phyloP scores from a whole-genome alignment of 2,329 filamentous ascomycete species.

The Chrysosporium queenslandicum region DNA sequence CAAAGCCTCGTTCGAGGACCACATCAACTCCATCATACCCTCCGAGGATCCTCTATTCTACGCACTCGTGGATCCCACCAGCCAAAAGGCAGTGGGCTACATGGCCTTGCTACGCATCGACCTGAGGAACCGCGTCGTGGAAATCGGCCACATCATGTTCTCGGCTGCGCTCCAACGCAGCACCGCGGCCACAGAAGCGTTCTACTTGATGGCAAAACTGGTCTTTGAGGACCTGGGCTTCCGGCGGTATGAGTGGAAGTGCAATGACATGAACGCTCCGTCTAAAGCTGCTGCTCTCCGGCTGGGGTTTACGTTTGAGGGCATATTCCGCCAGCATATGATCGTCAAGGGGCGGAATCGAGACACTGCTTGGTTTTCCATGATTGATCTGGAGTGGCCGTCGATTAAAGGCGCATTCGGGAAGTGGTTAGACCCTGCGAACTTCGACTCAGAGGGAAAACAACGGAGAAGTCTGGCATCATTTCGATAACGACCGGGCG shows the following conservation, averaged over 20 bases:
- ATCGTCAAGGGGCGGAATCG: constrained; percentile 47
- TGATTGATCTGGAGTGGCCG: constrained; percentile 52
- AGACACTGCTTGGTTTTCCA: constrained; percentile 53
- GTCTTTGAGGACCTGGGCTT: constrained; percentile 48
- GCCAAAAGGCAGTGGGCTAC: constrained; percentile 36
- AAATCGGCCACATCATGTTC: constrained; percentile 50
- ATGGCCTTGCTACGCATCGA: constrained; percentile 40
- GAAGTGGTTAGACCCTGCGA: constrained; percentile 45
- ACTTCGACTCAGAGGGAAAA: constrained; percentile 47
- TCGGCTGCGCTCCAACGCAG: constrained; percentile 44
- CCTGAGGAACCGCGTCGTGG: constrained; percentile 42
- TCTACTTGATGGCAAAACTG: constrained; percentile 47
- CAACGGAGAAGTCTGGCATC: constrained; percentile 42
- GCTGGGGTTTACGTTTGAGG: constrained; percentile 52
- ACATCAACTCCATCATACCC: constrained; percentile 20
- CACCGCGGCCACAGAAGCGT: constrained; percentile 47
- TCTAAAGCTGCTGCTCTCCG: constrained; percentile 47
- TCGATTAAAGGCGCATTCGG: constrained; percentile 40
- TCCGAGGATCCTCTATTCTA: constrained; percentile 37
- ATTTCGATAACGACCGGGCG: constrained; percentile 15
- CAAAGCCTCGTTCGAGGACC: constrained; percentile 21
- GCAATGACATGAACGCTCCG: constrained; percentile 46
- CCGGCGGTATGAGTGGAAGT: constrained; percentile 55
- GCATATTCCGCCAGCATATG: constrained; percentile 53
- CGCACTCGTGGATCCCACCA: constrained; percentile 33